A percentile compares a stretch with the other conserved stretches of the same genome.
Evolutionary conservation across 2,329 filamentous ascomycete species (phyloP).

Genomic region (Rhinocladiella mackenziei): DNA sequence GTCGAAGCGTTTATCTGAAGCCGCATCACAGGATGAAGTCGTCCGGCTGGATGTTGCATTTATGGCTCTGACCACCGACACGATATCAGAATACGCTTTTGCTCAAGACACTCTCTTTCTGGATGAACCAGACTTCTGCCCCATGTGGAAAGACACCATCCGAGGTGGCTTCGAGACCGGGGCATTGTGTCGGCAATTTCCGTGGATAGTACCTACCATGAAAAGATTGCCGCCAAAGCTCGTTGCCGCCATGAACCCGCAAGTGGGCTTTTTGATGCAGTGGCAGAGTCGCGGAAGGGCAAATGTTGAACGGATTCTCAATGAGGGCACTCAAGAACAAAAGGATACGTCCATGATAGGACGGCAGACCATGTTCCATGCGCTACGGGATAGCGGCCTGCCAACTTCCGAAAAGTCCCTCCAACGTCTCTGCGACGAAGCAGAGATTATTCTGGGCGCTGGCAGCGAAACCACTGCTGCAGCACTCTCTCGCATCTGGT

Average conservation of each 20-base stretch:
- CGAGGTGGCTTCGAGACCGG: constrained; percentile 8
- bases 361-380: constrained; percentile 31
- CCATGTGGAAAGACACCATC: constrained; percentile 16
- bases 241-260: background rate
- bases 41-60: constrained; percentile 30
- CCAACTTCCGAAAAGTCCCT: constrained; percentile 33
- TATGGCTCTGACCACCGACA: constrained; percentile 34
- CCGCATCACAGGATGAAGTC: constrained; percentile 4
- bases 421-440: constrained; percentile 33
- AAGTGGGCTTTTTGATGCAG: constrained; percentile 2
- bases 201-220: constrained; percentile 3
- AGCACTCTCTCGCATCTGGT: constrained; percentile 10
- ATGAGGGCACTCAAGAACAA: constrained; percentile 10
- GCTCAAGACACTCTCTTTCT: constrained; percentile 1
- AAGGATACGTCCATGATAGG: background rate
- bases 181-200: constrained; percentile 6
- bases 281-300: constrained; percentile 1
- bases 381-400: constrained; percentile 28
- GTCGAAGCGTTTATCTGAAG: constrained; percentile 14
- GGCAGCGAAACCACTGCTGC: constrained; percentile 35
- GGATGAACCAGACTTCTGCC: constrained; percentile 15
- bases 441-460: constrained; percentile 32
- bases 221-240: background rate
- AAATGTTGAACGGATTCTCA: constrained; percentile 4
- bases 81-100: constrained; percentile 26